These are phyloP conservation scores for Lablab purpureus DNA, from an alignment of 306 rosid genomes.

Conservation along the genomic window DNA sequence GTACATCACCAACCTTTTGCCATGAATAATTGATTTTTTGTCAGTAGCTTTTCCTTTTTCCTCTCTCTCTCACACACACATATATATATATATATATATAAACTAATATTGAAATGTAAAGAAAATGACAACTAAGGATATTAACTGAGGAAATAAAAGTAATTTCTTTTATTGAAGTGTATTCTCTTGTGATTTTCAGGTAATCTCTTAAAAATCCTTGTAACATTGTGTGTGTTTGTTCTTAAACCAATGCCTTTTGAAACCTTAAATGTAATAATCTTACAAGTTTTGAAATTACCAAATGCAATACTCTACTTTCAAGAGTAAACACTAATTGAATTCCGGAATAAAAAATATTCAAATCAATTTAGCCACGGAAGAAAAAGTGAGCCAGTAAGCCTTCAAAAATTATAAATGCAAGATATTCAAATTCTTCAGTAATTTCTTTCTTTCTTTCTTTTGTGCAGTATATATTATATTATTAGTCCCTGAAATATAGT, in stretches of 20 bases:
- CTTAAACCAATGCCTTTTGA: too few species aligned
- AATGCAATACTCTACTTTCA: not conserved
- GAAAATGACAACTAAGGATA: too few species aligned
- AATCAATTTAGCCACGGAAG: not conserved
- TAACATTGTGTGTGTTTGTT: too few species aligned
- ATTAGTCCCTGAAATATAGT: not conserved
- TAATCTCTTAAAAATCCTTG: too few species aligned
- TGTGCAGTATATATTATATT: too few species aligned
- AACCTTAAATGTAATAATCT: not conserved
- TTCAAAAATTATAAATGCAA: not conserved
- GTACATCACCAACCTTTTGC: conserved; percentile 5
- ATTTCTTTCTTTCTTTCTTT: too few species aligned
- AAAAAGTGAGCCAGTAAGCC: not conserved
- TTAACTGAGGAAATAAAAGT: too few species aligned
- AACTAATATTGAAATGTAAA: too few species aligned
- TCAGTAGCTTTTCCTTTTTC: not conserved
- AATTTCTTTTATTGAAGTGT: too few species aligned
- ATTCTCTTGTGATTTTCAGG: too few species aligned
- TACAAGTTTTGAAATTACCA: not conserved
- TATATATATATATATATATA: not conserved
- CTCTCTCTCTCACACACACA: too few species aligned
- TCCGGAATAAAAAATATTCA: not conserved
- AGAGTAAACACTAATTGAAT: not conserved
- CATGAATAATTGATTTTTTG: conserved; percentile 2
- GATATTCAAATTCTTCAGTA: not conserved